These are phyloP conservation scores for Monilinia laxa DNA, from an alignment of 2,329 filamentous ascomycete genomes.

Conservation along the genomic window DNA sequence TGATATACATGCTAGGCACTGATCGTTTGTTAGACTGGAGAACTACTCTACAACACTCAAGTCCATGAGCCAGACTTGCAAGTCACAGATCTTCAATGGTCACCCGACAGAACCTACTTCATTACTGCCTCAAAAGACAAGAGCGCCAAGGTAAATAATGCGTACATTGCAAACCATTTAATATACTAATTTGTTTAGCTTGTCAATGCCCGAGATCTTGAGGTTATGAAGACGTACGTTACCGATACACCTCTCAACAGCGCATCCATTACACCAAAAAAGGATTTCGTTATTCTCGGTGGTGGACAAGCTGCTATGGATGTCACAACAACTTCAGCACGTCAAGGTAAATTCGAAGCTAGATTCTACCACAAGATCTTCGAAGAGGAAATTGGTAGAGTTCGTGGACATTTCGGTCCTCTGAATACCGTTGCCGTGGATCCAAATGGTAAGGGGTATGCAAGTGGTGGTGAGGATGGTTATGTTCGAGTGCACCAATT, in stretches of 20 bases:
- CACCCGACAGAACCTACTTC: conserved; percentile 91
- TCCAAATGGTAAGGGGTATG: conserved; percentile 88
- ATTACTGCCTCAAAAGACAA: conserved; percentile 99
- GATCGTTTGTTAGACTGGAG: conserved; percentile 60
- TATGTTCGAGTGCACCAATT: conserved; percentile 99
- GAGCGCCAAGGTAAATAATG: conserved; percentile 71
- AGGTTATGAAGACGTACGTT: conserved; percentile 87
- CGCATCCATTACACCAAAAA: conserved; percentile 89
- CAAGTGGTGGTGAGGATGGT: conserved; percentile 94
- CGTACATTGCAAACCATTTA: not conserved
- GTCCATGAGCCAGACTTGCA: conserved; percentile 78
- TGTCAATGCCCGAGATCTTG: conserved; percentile 79
- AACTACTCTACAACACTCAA: conserved; percentile 75
- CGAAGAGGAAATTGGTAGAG: conserved; percentile 96
- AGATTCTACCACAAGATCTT: conserved; percentile 99
- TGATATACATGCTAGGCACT: conserved; percentile 23
- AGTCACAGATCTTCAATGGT: conserved; percentile 92
- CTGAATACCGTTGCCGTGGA: conserved; percentile 91
- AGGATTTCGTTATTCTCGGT: conserved; percentile 96
- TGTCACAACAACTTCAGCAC: conserved; percentile 83
- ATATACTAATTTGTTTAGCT: conserved; percentile 51
- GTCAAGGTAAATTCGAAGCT: conserved; percentile 98
- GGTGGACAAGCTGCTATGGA: conserved; percentile 99
- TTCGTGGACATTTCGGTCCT: conserved; percentile 88
- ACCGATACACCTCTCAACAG: conserved; percentile 96